Evolutionary conservation across 805 yeast genomes (phyloP).

Genomic region (Blastobotrys attinorum): DNA sequence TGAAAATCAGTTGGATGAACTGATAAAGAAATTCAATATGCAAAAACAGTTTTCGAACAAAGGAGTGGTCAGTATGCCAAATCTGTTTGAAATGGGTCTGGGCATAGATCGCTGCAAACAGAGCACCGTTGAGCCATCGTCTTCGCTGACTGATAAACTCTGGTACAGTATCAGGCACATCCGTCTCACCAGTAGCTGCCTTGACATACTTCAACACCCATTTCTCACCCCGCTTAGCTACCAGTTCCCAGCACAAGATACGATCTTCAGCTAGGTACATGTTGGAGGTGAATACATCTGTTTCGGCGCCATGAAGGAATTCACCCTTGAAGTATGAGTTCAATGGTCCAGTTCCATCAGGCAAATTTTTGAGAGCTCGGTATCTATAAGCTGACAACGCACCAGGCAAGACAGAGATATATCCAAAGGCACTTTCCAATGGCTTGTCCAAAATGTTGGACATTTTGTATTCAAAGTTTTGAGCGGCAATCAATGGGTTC

Average conservation of each 20-base stretch:
- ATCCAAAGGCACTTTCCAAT: conserved; percentile 85
- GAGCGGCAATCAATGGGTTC: conserved; percentile 92
- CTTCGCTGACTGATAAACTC: conserved; percentile 94
- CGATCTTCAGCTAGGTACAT: conserved; percentile 98
- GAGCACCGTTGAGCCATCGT: conserved; percentile 97
- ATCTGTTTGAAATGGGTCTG: conserved; percentile 78
- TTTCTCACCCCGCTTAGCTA: conserved; percentile 71
- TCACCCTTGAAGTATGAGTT: conserved; percentile 89
- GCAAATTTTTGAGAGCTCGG: conserved; percentile 75
- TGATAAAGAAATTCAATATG: conserved; percentile 89
- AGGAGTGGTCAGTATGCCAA: conserved; percentile 83
- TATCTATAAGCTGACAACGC: conserved; percentile 92
- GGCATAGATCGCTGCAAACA: conserved; percentile 91
- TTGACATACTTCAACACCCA: conserved; percentile 91
- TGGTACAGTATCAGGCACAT: conserved; percentile 91
- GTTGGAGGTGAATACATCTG: conserved; percentile 88
- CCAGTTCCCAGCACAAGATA: conserved; percentile 92
- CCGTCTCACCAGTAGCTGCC: conserved; percentile 92
- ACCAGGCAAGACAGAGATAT: conserved; percentile 90
- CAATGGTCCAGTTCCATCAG: conserved; percentile 89
- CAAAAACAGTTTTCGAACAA: conserved; percentile 67
- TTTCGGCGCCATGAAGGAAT: conserved; percentile 44
- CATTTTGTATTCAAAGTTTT: conserved; percentile 93
- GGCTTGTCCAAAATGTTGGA: conserved; percentile 96
- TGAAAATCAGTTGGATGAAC: conserved; percentile 67